Evolutionary conservation across 176 grass and related monocot genomes (phyloP), one percentile per base, ranked within the genome.

Genomic region (Hyparrhenia diplandra): DNA sequence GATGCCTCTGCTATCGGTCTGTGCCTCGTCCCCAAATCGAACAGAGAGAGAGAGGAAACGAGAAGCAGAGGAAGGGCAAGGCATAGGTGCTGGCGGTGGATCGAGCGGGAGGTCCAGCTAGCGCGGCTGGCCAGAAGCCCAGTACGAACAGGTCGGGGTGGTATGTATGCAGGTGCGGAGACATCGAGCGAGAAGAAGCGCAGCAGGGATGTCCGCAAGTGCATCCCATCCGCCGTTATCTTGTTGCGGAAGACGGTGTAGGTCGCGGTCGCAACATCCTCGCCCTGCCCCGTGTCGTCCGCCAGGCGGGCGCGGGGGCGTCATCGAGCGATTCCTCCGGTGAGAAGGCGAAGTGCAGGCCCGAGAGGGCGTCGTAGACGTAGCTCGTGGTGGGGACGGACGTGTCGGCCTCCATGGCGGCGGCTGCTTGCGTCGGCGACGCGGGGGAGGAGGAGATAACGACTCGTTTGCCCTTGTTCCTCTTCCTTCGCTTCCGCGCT

Each of bases 211-310:
- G 72, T 92, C 91, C 1, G 2, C 67, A 12, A 80, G 39, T 36
- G 75, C 41, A 25, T 84, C 90, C 76, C 85, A 10, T 63, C 67
- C 69, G 87, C 90, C 16, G 83, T 93, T 17, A 99, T 93, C 87
- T 93, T 84, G 73, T 91, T 96, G 47, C 97, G 90, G 81, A 90
- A 96, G 16, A 99, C 93, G 21, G 82, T 72, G 66, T 96, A 99
- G 55, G 90, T 80, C 25, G 47, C 21, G 59, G 90, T 49, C 35
- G 49, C 68, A 18, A 88, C 84, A 6, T 78, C 74, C 32, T 76
- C 84, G 37, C 29, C 76, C n/a, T 35, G 58, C 51, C 14, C 76
- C 51, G 46, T 49, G n/a, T 24, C 58, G 2, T 67, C 24, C 67
- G 63, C 9, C 46, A 49, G 2, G 10, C 20, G 18, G 24, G 4